Evolutionary conservation across 2,329 filamentous ascomycete genomes (phyloP), one percentile per base, ranked within the genome.

Genomic region (Penicillium crustosum): DNA sequence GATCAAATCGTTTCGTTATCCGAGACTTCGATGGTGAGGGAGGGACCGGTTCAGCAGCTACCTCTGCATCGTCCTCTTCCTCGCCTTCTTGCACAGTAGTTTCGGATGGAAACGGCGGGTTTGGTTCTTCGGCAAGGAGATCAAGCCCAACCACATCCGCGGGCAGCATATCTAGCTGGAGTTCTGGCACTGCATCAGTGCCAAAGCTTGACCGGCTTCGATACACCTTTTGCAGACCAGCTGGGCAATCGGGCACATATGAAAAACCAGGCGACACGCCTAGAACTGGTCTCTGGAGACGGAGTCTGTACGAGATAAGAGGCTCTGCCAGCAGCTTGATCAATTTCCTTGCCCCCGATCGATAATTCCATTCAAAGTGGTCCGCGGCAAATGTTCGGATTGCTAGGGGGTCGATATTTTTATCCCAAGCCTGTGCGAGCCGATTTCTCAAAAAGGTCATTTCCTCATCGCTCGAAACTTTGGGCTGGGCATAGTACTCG

Each of bases 401-500:
- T 0, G 84, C 86, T 4, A 77, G 67, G 13, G 89, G 79, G 64
- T 95, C 85, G 19, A 94, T 79, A 0, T 83, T 77, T 43, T 78
- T 78, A 55, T 87, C 83, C 85, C 88, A 91, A 12, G 71, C 71
- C 41, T 64, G 61, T 10, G 77, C 75, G 41, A 89, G 78, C 0
- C 78, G 78, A 2, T 72, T 71, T 56, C 75, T 79, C 21, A 93
- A 67, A 42, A 77, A 79, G 4, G 83, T 75, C 50, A 93, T 68
- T 27, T 83, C 80, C 9, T 83, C 73, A 6, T 79, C 65, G 0
- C 81, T 80, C 0, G 93, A 97, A 4, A 97, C 89, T 1, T 89
- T 86, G 0, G 94, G 94, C 68, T 93, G 87, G 0, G 90, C 93
- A 66, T 99, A 99, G 69, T 91, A 96, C 12, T 89, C 83, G 21